phyloP scores from a whole-genome alignment of 768 basidiomycete genomes.

The Cystoderma amianthinum region DNA sequence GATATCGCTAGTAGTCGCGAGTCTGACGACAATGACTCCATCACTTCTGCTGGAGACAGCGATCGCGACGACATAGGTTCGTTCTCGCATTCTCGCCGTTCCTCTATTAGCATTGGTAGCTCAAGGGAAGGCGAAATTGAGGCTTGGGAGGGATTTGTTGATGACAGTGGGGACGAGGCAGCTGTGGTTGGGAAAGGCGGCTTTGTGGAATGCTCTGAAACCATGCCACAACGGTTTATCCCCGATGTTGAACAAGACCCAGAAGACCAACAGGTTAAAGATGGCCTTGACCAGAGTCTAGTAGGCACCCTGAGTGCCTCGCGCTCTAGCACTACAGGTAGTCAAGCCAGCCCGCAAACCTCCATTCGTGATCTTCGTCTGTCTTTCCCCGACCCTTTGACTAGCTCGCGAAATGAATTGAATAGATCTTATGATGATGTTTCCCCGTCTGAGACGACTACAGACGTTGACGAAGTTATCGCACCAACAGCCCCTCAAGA shows the following conservation, averaged over 20 bases:
- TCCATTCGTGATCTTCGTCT: slow-evolving; percentile 71
- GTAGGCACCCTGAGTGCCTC: slow-evolving; percentile 74
- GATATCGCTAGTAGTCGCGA: slow-evolving; percentile 66
- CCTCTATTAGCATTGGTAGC: slow-evolving; percentile 64
- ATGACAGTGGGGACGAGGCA: slow-evolving; percentile 50
- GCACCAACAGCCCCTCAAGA: slow-evolving; percentile 10
- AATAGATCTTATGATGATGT: slow-evolving; percentile 53
- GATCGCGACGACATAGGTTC: slow-evolving; percentile 52
- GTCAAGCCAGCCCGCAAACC: slow-evolving; percentile 43
- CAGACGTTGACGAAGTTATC: slow-evolving; percentile 13
- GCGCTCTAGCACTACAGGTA: slow-evolving; percentile 53
- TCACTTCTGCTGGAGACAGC: slow-evolving; percentile 46
- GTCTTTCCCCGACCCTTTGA: slow-evolving; percentile 81
- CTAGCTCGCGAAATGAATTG: slow-evolving; percentile 59
- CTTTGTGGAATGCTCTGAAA: not conserved
- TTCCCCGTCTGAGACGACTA: slow-evolving; percentile 26
- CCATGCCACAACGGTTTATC: slow-evolving; percentile 17
- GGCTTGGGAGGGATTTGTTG: slow-evolving; percentile 73
- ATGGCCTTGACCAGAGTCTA: slow-evolving; percentile 77
- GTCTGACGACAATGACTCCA: slow-evolving; percentile 67
- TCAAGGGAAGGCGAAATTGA: slow-evolving; percentile 66
- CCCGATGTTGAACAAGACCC: slow-evolving; percentile 17
- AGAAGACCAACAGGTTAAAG: slow-evolving; percentile 67
- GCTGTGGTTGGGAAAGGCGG: slow-evolving; percentile 24
- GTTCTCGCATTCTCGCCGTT: slow-evolving; percentile 56